These are phyloP conservation scores for Globisporangium alternatum DNA, from an alignment of 352 stramenopile genomes.

Conservation along the genomic window DNA sequence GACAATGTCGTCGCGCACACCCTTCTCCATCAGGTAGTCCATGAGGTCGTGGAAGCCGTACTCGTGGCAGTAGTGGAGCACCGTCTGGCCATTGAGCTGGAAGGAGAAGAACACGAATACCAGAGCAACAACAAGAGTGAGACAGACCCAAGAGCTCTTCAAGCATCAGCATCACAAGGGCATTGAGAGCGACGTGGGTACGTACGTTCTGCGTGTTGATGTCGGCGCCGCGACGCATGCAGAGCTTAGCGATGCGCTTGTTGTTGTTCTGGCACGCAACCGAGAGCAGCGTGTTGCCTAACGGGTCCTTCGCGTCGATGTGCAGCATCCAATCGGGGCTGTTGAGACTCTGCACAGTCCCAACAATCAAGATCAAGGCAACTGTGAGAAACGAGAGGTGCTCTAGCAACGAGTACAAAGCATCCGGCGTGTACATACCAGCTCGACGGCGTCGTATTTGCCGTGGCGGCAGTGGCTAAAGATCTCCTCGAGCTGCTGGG, in stretches of 20 bases:
- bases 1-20: constrained; percentile 86
- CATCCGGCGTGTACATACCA: constrained; percentile 29
- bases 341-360: constrained; percentile 65
- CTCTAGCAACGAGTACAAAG: background rate
- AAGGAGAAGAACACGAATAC: background rate
- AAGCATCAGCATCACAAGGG: background rate
- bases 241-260: constrained; percentile 94
- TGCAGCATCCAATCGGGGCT: constrained; percentile 87
- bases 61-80: constrained; percentile 92
- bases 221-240: constrained; percentile 88
- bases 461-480: constrained; percentile 89
- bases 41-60: constrained; percentile 94
- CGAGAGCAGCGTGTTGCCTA: constrained; percentile 92
- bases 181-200: background rate
- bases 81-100: constrained; percentile 88
- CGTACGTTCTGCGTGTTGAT: constrained; percentile 92
- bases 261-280: constrained; percentile 96
- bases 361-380: background rate
- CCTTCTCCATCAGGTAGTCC: constrained; percentile 95
- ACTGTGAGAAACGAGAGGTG: background rate
- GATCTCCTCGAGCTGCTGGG: constrained; percentile 86
- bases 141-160: background rate
- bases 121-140: background rate
- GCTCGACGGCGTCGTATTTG: constrained; percentile 87
- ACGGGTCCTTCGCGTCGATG: constrained; percentile 91